Evolutionary conservation across 2,329 filamentous ascomycete genomes (phyloP).

Genomic region (Nothophoma quercina): DNA sequence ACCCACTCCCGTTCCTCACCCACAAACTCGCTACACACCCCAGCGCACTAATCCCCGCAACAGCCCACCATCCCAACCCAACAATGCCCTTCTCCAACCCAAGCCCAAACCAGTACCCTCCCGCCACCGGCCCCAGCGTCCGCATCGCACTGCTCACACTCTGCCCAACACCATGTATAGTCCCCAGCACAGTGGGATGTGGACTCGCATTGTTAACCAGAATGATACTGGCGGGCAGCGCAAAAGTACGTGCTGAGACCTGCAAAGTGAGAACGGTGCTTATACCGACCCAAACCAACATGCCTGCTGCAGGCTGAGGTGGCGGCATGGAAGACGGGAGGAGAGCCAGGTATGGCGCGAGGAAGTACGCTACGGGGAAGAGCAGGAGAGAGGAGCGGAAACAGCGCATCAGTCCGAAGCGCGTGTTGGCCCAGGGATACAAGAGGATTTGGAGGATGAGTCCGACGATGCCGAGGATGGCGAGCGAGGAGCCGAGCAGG

Average conservation of each 20-base stretch:
- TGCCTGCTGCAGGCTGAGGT: constrained; percentile 61
- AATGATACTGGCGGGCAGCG: constrained; percentile 64
- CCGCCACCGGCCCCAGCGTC: constrained; percentile 64
- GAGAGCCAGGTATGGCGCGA: constrained; percentile 75
- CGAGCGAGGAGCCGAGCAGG: constrained; percentile 78
- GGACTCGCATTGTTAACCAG: constrained; percentile 66
- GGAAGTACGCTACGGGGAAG: constrained; percentile 74
- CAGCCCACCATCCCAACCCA: constrained; percentile 65
- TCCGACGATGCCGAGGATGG: constrained; percentile 78
- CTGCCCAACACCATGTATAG: constrained; percentile 66
- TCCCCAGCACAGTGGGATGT: constrained; percentile 63
- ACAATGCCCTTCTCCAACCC: constrained; percentile 63
- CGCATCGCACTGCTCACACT: constrained; percentile 62
- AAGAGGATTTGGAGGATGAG: constrained; percentile 74
- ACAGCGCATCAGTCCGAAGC: constrained; percentile 71
- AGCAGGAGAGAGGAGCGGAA: constrained; percentile 74
- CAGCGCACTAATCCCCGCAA: constrained; percentile 40
- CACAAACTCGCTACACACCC: constrained; percentile 14
- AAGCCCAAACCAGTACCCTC: constrained; percentile 62
- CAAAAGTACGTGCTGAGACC: constrained; percentile 76
- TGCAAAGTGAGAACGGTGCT: constrained; percentile 71
- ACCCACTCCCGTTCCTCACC: constrained; percentile 9
- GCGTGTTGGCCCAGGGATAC: constrained; percentile 72
- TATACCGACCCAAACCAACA: constrained; percentile 70
- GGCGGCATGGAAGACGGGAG: constrained; percentile 63